Evolutionary conservation across 768 basidiomycete species (phyloP), one percentile per base, ranked within the genome.

Genomic region (Boletus vermiculosoides): DNA sequence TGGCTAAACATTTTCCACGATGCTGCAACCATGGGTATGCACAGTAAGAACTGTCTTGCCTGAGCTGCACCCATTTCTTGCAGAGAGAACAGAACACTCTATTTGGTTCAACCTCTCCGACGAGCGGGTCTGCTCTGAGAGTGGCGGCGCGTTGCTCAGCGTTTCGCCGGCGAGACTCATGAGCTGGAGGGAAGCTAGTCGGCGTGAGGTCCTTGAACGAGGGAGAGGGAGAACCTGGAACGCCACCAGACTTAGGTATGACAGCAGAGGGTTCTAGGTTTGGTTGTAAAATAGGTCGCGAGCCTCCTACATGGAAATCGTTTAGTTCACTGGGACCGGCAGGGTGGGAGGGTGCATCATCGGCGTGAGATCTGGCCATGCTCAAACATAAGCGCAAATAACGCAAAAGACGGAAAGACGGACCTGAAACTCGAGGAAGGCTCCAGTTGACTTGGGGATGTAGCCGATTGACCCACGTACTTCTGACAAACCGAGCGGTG

Each of bases 21-120:
- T 92, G 90, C 72, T 88, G 87, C 56, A 84, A 67, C 90, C 89
- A 92, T 39, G 90, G 89, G 66, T 90, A 89, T 51, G 89, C 86
- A 61, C 89, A 92, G 68, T 86, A 92, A 11, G 83, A 82, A 57
- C 83, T 84, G 62, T 92, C 89, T 67, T 90, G 88, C 41, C 90
- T 71, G 20, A 92, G 77, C 70, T 91, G 90, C 1, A 92, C 88
- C 90, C 90, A 92, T 71, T 91, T 90, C 64, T 81, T 77, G 67
- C 90, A 92, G 1, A 91, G 70, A 3, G 78, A 76, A 66, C 90
- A 92, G 62, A 90, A 89, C 0, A 91, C 87, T 30, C 84, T 71
- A 62, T 86, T 86, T 0, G 87, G 85, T 64, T 91, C 88, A 34
- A 92, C 90, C 54, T 83, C 78, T 20, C 78, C 80, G 52, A 90